Conservation (phyloP, 192 early-diverging fungal genomes). For the Coemansia sp. region DNA sequence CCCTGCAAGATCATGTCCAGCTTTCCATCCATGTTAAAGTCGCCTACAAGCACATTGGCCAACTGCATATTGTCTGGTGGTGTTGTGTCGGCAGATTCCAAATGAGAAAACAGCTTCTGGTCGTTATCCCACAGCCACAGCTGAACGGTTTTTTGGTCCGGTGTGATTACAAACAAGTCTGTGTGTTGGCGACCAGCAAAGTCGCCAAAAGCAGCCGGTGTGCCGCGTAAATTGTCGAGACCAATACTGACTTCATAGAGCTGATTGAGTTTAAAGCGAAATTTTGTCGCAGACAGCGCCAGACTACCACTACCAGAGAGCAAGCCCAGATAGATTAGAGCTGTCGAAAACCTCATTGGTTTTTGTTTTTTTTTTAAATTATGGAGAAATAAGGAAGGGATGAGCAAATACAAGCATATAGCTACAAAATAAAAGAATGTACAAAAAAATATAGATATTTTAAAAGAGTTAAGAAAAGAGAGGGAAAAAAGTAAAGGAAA, state of each 20-base stretch:
- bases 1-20: constrained; percentile 80
- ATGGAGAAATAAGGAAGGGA: no score
- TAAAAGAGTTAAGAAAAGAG: no score
- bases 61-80: constrained; percentile 33
- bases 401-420: no score
- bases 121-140: constrained; percentile 69
- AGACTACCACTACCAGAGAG: no score
- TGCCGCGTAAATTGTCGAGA: constrained; percentile 62
- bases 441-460: no score
- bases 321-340: no score
- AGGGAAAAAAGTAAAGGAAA: no score
- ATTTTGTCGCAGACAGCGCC: constrained; percentile 32
- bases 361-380: no score
- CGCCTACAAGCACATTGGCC: constrained; percentile 77
- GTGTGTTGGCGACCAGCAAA: constrained; percentile 82
- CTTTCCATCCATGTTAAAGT: constrained; percentile 87
- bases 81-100: constrained; percentile 53
- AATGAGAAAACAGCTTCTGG: constrained; percentile 38
- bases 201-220: constrained; percentile 81
- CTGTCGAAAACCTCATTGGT: no score
- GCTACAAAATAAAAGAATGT: no score
- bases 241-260: constrained; percentile 63
- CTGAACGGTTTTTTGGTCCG: constrained; percentile 63
- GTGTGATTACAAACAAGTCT: constrained; percentile 72
- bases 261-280: constrained; percentile 53